Conservation (phyloP, 169 alveolate species). For the Theileria luwenshuni region DNA sequence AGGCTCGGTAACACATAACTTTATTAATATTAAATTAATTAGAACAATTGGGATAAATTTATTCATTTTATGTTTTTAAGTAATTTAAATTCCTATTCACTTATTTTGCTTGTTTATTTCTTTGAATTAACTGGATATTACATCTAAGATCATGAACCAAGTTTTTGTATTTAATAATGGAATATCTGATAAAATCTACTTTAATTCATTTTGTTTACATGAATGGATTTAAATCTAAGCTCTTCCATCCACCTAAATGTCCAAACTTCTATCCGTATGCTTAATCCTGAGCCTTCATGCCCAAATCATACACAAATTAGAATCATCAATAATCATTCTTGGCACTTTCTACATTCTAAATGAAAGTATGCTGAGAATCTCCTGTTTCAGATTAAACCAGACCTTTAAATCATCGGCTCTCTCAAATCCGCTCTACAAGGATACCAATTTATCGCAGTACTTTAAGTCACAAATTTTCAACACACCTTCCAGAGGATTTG, state of each 20-base stretch:
- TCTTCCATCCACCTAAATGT: background rate
- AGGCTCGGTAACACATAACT: background rate
- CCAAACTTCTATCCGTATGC: slow-evolving; percentile 37
- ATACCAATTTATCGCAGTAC: background rate
- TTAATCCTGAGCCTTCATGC: slow-evolving; percentile 43
- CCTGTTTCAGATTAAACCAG: background rate
- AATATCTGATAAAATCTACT: no score
- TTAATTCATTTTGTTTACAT: no score
- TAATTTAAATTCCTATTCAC: no score
- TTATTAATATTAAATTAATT: no score
- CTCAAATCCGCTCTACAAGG: background rate
- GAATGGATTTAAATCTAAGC: no score
- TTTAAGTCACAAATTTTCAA: background rate
- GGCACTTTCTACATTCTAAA: background rate
- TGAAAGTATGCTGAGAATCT: background rate
- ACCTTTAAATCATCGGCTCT: background rate
- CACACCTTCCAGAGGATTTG: background rate
- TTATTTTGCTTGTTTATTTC: background rate
- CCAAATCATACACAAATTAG: slow-evolving; percentile 12
- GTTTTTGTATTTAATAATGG: no score
- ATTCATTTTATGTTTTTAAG: background rate
- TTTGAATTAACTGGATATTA: no score
- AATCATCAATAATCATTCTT: slow-evolving; percentile 13
- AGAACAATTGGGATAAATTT: no score
- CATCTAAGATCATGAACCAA: no score